phyloP scores from a whole-genome alignment of 2,329 filamentous ascomycete genomes.

The Pyrenophora tritici-repentis region DNA sequence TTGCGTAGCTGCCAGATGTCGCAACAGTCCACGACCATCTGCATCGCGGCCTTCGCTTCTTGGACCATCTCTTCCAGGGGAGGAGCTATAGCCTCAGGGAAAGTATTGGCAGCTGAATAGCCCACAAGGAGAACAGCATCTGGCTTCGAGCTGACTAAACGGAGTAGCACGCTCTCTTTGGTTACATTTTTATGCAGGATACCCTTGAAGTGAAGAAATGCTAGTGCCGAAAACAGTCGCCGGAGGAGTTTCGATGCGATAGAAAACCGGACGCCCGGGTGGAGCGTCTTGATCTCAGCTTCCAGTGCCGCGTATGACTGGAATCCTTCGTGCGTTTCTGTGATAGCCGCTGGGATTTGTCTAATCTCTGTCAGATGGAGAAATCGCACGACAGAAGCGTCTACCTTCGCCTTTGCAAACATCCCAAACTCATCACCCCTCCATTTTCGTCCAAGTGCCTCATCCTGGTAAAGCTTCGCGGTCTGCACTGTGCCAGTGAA shows the following conservation, averaged over 20 bases:
- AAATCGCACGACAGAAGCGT: constrained; percentile 21
- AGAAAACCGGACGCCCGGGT: constrained; percentile 19
- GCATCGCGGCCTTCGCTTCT: constrained; percentile 15
- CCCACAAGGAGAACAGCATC: constrained; percentile 20
- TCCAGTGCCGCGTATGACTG: constrained; percentile 10
- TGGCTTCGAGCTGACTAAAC: constrained; percentile 4
- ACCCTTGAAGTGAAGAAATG: constrained; percentile 19
- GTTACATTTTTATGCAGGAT: constrained; percentile 18
- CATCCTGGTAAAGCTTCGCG: constrained; percentile 17
- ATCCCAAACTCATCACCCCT: constrained; percentile 20
- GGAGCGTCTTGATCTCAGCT: constrained; percentile 4
- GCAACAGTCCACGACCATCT: constrained; percentile 23
- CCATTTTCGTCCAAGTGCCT: background rate
- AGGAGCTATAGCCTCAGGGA: background rate
- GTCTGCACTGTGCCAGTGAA: constrained; percentile 17
- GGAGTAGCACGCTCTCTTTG: constrained; percentile 15
- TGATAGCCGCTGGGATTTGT: constrained; percentile 21
- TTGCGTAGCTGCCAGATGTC: constrained; percentile 26
- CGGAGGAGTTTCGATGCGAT: constrained; percentile 21
- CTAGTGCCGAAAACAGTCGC: constrained; percentile 21
- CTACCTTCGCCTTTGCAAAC: constrained; percentile 13
- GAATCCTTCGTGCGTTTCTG: constrained; percentile 18
- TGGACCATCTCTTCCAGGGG: constrained; percentile 13
- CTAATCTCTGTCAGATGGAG: constrained; percentile 6
- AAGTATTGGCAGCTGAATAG: constrained; percentile 10